phyloP scores from a whole-genome alignment of 257 asterid genomes.

The Mitragyna speciosa region DNA sequence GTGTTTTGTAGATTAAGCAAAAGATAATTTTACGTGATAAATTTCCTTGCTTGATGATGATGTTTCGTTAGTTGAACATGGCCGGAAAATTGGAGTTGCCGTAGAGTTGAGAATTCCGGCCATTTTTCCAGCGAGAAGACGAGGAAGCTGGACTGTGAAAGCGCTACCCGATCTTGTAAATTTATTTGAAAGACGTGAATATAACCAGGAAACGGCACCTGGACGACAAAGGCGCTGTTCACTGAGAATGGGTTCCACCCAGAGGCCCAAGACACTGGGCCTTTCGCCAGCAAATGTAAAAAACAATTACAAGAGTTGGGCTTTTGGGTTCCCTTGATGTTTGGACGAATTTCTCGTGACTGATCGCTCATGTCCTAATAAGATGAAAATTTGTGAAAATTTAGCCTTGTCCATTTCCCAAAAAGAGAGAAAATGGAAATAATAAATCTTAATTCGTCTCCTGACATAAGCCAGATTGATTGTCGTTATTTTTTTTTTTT shows the following conservation, averaged over 20 bases:
- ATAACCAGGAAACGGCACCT: neutral
- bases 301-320: neutral
- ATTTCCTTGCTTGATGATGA: constrained; percentile 22
- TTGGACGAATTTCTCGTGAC: no score
- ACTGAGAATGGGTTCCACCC: neutral
- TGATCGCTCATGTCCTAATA: no score
- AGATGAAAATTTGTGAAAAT: no score
- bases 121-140: constrained; percentile 38
- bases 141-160: neutral
- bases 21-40: constrained; percentile 35
- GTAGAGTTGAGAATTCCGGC: constrained; percentile 56
- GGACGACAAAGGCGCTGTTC: neutral
- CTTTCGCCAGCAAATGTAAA: neutral
- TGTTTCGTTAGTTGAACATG: constrained; percentile 29
- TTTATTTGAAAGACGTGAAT: neutral
- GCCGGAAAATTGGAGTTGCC: constrained; percentile 50
- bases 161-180: neutral
- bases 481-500: no score
- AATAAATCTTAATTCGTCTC: no score
- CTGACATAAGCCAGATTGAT: no score
- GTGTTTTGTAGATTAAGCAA: constrained; percentile 50
- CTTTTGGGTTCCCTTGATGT: neutral
- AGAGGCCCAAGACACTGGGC: neutral
- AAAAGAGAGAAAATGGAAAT: no score
- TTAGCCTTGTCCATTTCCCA: no score